Evolutionary conservation across 768 basidiomycete genomes (phyloP), one percentile per base, ranked within the genome.

Genomic region (Tricholoma bakamatsutake): DNA sequence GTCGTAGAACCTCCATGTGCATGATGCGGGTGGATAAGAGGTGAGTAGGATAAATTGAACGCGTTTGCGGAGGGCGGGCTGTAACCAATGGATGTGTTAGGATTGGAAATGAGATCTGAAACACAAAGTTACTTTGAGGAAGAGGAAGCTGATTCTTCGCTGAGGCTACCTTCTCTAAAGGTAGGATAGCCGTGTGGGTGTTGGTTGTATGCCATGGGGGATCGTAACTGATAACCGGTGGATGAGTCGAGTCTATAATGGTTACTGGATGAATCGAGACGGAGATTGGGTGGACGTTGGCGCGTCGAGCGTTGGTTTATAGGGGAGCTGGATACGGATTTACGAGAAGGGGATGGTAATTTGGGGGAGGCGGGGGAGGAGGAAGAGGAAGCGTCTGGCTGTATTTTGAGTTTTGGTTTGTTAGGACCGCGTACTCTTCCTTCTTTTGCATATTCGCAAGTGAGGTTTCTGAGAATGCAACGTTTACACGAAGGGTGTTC

Each of bases 401-500:
- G 43, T 5, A 45, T 45, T 43, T 69, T 72, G 31, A 47, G 48
- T 57, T 81, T 83, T 6, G 77, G 71, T 64, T 82, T 84, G 66
- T 84, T 84, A 24, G 82, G 79, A 0, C 85, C 85, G 2, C 81
- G 75, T 46, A 84, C 78, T 45, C 83, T 73, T 2, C 84, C 80
- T 69, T 87, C 85, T 49, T 82, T 77, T 0, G 83, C 80, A 62
- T 90, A 90, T 47, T 83, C 79, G 68, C 88, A 90, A 2, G 69
- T 59, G 37, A 88, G 71, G 0, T 84, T 81, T 5, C 85, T 74
- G 3, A 68, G 70, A 5, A 76, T 64, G 66, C 88, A 90, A 10
- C 88, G 82, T 60, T 82, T 76, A 66, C 88, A 90, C 0, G 79
- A 67, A 0, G 88, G 86, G 52, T 83, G 83, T 34, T 87, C 84